phyloP scores from a whole-genome alignment of 495 filamentous ascomycete genomes.

The Talaromyces liani region DNA sequence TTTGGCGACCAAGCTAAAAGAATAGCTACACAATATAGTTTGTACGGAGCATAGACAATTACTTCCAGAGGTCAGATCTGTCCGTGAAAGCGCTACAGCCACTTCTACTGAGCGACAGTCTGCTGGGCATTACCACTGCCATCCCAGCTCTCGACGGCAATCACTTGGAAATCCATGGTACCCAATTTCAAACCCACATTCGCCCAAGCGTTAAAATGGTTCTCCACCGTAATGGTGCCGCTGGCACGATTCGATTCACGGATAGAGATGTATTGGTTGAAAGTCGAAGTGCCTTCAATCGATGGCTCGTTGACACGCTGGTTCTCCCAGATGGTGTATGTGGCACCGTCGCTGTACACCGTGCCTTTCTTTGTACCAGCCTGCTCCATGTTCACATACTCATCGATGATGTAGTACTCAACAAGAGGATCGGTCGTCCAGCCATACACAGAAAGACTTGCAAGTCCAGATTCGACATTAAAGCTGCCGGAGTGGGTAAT shows the following conservation, averaged over 20 bases:
- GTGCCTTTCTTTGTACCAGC: constrained; percentile 42
- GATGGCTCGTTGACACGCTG: constrained; percentile 53
- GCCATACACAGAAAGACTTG: constrained; percentile 55
- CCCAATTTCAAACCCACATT: constrained; percentile 40
- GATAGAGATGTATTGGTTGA: constrained; percentile 57
- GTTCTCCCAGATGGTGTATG: constrained; percentile 57
- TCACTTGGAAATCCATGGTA: constrained; percentile 52
- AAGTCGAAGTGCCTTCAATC: constrained; percentile 52
- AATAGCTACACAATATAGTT: no score
- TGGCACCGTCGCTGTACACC: constrained; percentile 50
- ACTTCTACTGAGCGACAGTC: constrained; percentile 25
- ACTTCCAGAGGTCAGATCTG: no score
- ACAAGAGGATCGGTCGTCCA: constrained; percentile 56
- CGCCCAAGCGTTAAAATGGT: constrained; percentile 61
- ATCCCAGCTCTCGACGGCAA: constrained; percentile 53
- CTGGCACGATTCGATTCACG: constrained; percentile 45
- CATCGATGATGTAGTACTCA: constrained; percentile 60
- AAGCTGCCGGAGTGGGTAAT: constrained; percentile 50
- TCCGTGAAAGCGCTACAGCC: no score
- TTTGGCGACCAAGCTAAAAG: no score
- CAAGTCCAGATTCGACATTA: constrained; percentile 44
- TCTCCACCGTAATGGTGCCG: constrained; percentile 44
- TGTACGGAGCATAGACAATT: no score
- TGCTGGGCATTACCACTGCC: constrained; percentile 44
- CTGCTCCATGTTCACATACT: constrained; percentile 46